Conservation (phyloP, 179 eudicot genomes). For the Silene vulgaris region DNA sequence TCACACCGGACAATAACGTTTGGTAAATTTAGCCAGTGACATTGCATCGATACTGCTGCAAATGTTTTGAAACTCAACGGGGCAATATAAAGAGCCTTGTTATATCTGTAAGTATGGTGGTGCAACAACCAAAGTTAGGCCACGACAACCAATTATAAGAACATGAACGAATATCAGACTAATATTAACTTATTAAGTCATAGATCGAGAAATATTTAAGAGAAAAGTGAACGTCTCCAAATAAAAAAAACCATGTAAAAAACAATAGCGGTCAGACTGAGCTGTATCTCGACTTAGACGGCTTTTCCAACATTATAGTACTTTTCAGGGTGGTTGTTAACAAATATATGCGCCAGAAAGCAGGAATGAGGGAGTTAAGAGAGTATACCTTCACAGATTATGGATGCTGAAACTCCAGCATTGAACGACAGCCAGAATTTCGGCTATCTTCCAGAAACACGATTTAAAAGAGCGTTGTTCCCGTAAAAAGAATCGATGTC, state of each 20-base stretch:
- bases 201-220: too few relatives aligned
- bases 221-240: too few relatives aligned
- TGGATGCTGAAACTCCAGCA: neutral
- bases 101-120: too few relatives aligned
- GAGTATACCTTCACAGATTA: neutral
- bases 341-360: neutral
- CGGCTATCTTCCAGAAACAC: conserved; percentile 46
- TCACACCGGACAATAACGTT: too few relatives aligned
- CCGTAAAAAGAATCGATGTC: conserved; percentile 45
- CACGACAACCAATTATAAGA: too few relatives aligned
- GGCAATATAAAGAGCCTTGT: too few relatives aligned
- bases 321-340: neutral
- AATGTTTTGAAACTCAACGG: too few relatives aligned
- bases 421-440: neutral
- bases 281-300: neutral
- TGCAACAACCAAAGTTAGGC: too few relatives aligned
- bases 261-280: neutral
- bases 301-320: neutral
- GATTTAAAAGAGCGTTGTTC: conserved; percentile 34
- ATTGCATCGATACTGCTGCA: too few relatives aligned
- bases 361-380: neutral
- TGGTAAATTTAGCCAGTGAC: too few relatives aligned
- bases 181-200: too few relatives aligned
- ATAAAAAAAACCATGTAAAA: neutral
- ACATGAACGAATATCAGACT: too few relatives aligned